These are phyloP conservation scores for Microstegium vimineum DNA, from an alignment of 176 grass and related monocot species.

Conservation along the genomic window DNA sequence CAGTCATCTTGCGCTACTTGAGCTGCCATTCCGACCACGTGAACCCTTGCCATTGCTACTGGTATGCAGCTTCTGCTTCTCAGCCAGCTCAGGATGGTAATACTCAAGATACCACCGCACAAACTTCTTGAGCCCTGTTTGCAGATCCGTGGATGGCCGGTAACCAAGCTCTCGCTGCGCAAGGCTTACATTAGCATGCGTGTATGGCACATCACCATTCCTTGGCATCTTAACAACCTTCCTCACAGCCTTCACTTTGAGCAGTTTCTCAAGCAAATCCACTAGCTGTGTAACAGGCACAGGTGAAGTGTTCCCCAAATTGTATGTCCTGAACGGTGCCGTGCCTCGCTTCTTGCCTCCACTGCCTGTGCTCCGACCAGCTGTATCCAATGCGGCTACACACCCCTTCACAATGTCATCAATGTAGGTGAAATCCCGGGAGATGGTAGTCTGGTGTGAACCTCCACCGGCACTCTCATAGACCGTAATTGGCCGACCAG, in stretches of 20 bases:
- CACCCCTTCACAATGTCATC: conserved; percentile 89
- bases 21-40: conserved; percentile 31
- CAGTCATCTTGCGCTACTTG: conserved; percentile 44
- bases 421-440: conserved; percentile 84
- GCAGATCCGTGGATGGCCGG: conserved; percentile 69
- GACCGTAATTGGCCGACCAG: conserved; percentile 56
- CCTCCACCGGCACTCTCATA: conserved; percentile 67
- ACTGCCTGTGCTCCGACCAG: conserved; percentile 56
- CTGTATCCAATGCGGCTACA: conserved; percentile 70
- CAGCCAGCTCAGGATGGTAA: conserved; percentile 52
- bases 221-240: conserved; percentile 84
- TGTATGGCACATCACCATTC: conserved; percentile 82
- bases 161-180: conserved; percentile 73
- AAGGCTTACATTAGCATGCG: conserved; percentile 83
- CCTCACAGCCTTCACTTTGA: conserved; percentile 70
- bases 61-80: conserved; percentile 44
- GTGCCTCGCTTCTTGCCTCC: conserved; percentile 67
- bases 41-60: conserved; percentile 41
- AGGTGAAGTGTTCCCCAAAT: conserved; percentile 79
- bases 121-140: conserved; percentile 77
- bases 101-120: conserved; percentile 83
- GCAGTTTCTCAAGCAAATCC: conserved; percentile 81
- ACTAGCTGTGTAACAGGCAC: conserved; percentile 72
- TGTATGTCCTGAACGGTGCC: conserved; percentile 68
- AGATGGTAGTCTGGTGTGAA: conserved; percentile 55